These are phyloP conservation scores for Neurospora sp. DNA, from an alignment of 2,329 filamentous ascomycete species.

Conservation along the genomic window DNA sequence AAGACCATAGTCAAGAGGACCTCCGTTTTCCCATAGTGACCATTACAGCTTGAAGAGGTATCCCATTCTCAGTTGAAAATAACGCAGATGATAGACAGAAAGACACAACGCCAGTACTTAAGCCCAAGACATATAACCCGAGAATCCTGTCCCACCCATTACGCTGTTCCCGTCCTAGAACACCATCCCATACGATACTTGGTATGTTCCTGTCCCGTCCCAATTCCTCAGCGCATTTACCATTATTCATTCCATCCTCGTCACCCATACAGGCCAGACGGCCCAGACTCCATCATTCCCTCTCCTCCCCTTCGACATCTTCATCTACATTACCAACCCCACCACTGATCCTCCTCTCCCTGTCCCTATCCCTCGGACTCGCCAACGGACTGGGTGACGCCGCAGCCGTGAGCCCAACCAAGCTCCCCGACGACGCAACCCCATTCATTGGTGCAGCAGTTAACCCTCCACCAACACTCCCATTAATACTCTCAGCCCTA, in stretches of 20 bases:
- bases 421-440: conserved; percentile 29
- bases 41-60: background rate
- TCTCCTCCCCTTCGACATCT: conserved; percentile 13
- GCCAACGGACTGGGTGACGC: conserved; percentile 22
- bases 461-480: conserved; percentile 54
- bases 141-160: background rate
- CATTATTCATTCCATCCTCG: background rate
- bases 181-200: background rate
- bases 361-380: conserved; percentile 36
- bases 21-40: background rate
- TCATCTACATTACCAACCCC: conserved; percentile 23
- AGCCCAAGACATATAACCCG: background rate
- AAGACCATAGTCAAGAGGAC: background rate
- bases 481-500: conserved; percentile 70
- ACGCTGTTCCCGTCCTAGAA: background rate
- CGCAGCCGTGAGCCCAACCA: background rate
- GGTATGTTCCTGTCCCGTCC: background rate
- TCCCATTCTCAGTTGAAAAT: background rate
- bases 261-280: background rate
- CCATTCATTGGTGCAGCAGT: conserved; percentile 54
- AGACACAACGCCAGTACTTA: background rate
- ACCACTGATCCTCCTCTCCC: conserved; percentile 20
- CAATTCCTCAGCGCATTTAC: background rate
- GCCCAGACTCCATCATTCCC: too few relatives aligned
- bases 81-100: background rate